Evolutionary conservation across 352 stramenopile species (phyloP).

Genomic region (Phytophthora litchii): DNA sequence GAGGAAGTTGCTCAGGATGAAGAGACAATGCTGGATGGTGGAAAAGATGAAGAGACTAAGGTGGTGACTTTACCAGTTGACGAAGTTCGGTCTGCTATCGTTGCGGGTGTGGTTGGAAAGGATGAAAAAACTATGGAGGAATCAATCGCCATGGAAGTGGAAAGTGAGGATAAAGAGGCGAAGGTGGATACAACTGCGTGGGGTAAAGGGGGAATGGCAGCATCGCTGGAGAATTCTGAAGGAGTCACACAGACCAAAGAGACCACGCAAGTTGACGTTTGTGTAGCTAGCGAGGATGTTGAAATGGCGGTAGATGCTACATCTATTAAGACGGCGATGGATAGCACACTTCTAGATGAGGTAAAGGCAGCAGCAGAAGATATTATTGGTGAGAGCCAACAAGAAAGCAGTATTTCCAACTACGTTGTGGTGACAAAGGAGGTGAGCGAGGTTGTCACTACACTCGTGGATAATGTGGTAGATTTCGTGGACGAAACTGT

Average conservation of each 20-base stretch:
- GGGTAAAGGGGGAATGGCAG: neutral
- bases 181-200: neutral
- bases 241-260: no score
- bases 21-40: neutral
- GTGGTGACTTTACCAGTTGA: neutral
- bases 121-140: neutral
- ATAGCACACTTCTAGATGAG: no score
- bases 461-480: conserved; percentile 27
- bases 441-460: conserved; percentile 15
- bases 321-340: neutral
- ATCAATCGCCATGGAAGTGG: conserved; percentile 11
- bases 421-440: conserved; percentile 3
- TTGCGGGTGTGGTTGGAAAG: neutral
- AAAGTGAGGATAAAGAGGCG: conserved; percentile 1
- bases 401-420: neutral
- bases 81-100: neutral
- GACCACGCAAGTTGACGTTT: no score
- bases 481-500: conserved; percentile 16
- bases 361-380: neutral
- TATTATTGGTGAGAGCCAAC: neutral
- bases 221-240: neutral
- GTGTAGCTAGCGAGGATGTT: conserved; percentile 3
- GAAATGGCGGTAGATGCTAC: conserved; percentile 3
- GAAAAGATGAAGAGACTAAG: neutral
- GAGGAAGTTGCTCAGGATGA: conserved; percentile 6